These are phyloP conservation scores for Dryadomyces quercivorus DNA, from an alignment of 2,329 filamentous ascomycete species.

Conservation along the genomic window DNA sequence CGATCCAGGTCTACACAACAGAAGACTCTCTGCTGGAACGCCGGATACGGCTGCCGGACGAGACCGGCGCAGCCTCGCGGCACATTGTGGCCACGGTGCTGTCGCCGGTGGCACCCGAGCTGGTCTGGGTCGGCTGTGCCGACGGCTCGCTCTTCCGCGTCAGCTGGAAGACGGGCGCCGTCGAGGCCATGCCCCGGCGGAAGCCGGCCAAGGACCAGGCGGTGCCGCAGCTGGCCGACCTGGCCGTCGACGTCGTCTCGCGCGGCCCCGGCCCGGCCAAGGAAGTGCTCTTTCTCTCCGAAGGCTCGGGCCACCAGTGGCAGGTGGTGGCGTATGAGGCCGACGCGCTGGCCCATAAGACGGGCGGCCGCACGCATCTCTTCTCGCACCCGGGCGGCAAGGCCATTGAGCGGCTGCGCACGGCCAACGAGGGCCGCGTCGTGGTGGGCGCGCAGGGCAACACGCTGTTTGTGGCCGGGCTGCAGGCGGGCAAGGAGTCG, in stretches of 20 bases:
- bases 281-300: slow-evolving; percentile 36
- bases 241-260: slow-evolving; percentile 28
- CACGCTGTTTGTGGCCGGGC: slow-evolving; percentile 48
- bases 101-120: slow-evolving; percentile 29
- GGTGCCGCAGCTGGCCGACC: slow-evolving; percentile 25
- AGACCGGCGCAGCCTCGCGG: slow-evolving; percentile 3
- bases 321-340: slow-evolving; percentile 33
- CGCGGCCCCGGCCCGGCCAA: slow-evolving; percentile 18
- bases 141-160: slow-evolving; percentile 44
- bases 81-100: slow-evolving; percentile 25
- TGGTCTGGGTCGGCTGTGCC: slow-evolving; percentile 48
- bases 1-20: slow-evolving; percentile 70
- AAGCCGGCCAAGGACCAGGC: slow-evolving; percentile 28
- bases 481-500: slow-evolving; percentile 19
- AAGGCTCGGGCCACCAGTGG: slow-evolving; percentile 24
- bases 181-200: slow-evolving; percentile 11
- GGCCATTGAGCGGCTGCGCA: slow-evolving; percentile 34
- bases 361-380: slow-evolving; percentile 3
- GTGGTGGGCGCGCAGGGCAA: slow-evolving; percentile 42
- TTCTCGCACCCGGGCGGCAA: slow-evolving; percentile 9
- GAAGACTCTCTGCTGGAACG: slow-evolving; percentile 70
- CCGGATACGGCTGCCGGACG: slow-evolving; percentile 45
- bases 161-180: slow-evolving; percentile 40
- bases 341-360: not conserved
- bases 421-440: slow-evolving; percentile 39